Conservation (phyloP, 1,284 basidiomycete species). For the Apiotrichum porosum region DNA sequence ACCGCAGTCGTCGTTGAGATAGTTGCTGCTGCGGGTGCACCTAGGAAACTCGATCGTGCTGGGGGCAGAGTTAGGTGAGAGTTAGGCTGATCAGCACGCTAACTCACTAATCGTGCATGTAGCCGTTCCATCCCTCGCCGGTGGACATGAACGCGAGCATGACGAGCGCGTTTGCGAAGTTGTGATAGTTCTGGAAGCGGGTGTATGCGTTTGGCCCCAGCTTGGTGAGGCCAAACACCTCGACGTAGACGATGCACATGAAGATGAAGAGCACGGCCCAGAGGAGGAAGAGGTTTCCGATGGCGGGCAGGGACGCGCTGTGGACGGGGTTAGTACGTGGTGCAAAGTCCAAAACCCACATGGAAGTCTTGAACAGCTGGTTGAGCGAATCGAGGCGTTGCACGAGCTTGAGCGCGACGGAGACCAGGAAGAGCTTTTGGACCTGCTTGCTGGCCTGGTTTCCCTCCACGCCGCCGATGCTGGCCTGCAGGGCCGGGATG, state of each 20-base stretch:
- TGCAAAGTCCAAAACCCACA: too few species aligned
- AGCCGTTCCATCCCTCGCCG: slow-evolving; percentile 44
- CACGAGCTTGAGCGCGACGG: slow-evolving; percentile 89
- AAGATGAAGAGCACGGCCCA: slow-evolving; percentile 92
- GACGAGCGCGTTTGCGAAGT: slow-evolving; percentile 72
- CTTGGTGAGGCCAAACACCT: slow-evolving; percentile 90
- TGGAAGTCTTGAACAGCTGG: slow-evolving; percentile 92
- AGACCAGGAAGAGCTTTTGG: slow-evolving; percentile 91
- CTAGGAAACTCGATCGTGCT: slow-evolving; percentile 73
- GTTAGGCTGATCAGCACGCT: too few species aligned
- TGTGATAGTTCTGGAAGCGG: slow-evolving; percentile 73
- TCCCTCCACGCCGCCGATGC: slow-evolving; percentile 17
- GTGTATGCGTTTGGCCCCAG: slow-evolving; percentile 67
- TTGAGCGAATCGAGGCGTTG: slow-evolving; percentile 85
- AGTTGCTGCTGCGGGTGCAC: slow-evolving; percentile 63
- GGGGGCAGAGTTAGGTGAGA: not conserved
- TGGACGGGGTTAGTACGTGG: too few species aligned
- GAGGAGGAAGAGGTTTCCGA: slow-evolving; percentile 76
- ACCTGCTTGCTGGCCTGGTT: slow-evolving; percentile 57
- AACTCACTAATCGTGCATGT: slow-evolving; percentile 79
- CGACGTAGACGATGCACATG: slow-evolving; percentile 83
- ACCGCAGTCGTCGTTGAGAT: slow-evolving; percentile 80
- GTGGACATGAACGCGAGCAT: slow-evolving; percentile 65
- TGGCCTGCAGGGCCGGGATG: slow-evolving; percentile 61
- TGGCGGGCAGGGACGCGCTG: slow-evolving; percentile 83